Conservation (phyloP, 148 eudicot species). For the Rhododendron simsii region DNA sequence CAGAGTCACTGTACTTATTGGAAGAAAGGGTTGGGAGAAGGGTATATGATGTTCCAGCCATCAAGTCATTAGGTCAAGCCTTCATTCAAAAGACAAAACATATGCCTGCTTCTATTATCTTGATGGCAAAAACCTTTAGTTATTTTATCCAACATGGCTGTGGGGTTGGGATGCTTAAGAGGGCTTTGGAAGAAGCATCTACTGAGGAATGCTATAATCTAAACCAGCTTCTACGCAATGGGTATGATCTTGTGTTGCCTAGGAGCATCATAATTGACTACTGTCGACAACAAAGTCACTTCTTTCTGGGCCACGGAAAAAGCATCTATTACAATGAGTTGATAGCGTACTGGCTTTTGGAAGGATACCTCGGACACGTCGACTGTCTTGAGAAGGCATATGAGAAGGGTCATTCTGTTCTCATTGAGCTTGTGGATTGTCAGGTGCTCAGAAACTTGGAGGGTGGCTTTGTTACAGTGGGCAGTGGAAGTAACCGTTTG, state of each 20-base stretch:
- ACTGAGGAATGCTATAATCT: not conserved
- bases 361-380: constrained; percentile 29
- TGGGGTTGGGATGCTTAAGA: not conserved
- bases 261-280: constrained; percentile 10
- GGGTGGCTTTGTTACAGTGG: constrained; percentile 20
- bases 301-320: not conserved
- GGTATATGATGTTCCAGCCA: not conserved
- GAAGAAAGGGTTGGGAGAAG: not conserved
- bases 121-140: constrained; percentile 19
- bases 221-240: constrained; percentile 1
- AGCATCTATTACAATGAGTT: constrained; percentile 24
- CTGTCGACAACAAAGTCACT: not conserved
- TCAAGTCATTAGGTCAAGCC: not conserved
- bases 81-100: not conserved
- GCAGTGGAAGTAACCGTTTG: not conserved
- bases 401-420: constrained; percentile 22
- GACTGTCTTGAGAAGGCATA: constrained; percentile 21
- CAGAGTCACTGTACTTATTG: constrained; percentile 9
- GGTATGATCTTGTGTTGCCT: constrained; percentile 7
- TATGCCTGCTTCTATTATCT: constrained; percentile 11
- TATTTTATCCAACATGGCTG: not conserved
- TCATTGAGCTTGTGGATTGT: constrained; percentile 28
- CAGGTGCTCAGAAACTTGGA: constrained; percentile 22
- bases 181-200: constrained; percentile 11
- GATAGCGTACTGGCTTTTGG: constrained; percentile 42